These are phyloP conservation scores for Trichosphaerium sp. DNA, from an alignment of 78 protist species.

Conservation along the genomic window DNA sequence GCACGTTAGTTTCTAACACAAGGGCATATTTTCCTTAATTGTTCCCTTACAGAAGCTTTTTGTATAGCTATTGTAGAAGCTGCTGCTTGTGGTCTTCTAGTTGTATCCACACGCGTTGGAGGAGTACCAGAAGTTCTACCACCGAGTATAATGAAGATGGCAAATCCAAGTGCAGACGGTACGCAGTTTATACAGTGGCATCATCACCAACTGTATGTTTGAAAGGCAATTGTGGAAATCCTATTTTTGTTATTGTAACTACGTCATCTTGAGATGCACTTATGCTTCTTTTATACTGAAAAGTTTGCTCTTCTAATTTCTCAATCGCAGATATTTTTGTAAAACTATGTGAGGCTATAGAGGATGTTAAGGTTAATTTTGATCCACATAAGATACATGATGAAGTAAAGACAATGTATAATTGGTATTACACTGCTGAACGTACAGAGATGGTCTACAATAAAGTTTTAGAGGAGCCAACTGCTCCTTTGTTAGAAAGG, in stretches of 20 bases:
- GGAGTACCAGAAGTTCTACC: slow-evolving; percentile 95
- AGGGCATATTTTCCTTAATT: slow-evolving; percentile 92
- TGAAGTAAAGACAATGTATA: slow-evolving; percentile 44
- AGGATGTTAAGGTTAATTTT: background rate
- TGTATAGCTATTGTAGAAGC: slow-evolving; percentile 98
- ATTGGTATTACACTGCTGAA: slow-evolving; percentile 68
- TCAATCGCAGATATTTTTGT: background rate
- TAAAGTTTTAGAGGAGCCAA: too few relatives aligned
- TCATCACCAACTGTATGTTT: too few relatives aligned
- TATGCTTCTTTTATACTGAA: background rate
- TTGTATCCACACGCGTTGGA: slow-evolving; percentile 84
- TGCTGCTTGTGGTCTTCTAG: slow-evolving; percentile 69
- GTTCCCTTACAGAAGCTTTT: slow-evolving; percentile 95
- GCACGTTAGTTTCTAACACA: slow-evolving; percentile 32
- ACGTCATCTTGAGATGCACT: slow-evolving; percentile 7
- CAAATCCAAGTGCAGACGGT: slow-evolving; percentile 50
- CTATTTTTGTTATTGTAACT: background rate
- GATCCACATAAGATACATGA: slow-evolving; percentile 3
- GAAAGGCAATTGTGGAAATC: background rate
- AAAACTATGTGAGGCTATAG: background rate
- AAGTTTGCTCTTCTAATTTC: background rate
- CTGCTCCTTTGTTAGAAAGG: background rate
- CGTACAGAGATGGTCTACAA: slow-evolving; percentile 63
- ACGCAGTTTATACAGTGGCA: background rate
- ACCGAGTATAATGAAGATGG: slow-evolving; percentile 40